Conservation (phyloP, 345 rosid genomes). For the Microcos paniculata region DNA sequence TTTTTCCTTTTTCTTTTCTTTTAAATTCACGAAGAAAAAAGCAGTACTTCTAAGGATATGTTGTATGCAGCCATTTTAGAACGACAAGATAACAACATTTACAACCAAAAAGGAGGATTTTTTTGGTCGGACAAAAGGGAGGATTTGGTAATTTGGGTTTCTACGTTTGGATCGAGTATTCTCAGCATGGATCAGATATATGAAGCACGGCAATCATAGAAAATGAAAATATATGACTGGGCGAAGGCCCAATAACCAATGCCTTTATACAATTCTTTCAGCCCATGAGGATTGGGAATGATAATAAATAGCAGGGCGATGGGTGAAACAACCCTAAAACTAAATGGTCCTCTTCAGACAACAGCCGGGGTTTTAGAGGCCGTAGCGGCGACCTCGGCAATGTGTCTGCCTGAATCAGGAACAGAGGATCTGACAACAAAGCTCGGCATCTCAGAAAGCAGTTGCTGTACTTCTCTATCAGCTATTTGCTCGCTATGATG, state of each 20-base stretch:
- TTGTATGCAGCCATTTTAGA: too few species aligned
- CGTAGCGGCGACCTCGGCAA: neutral
- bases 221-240: neutral
- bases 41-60: too few species aligned
- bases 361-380: neutral
- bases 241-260: neutral
- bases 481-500: conserved; percentile 27
- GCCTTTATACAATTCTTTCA: neutral
- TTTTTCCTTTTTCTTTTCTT: neutral
- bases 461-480: conserved; percentile 8
- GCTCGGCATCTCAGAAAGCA: conserved; percentile 26
- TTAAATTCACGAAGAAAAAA: too few species aligned
- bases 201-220: too few species aligned
- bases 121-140: too few species aligned
- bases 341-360: neutral
- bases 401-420: conserved; percentile 4
- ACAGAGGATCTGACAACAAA: conserved; percentile 17
- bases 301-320: neutral
- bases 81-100: too few species aligned
- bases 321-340: neutral
- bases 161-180: too few species aligned
- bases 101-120: too few species aligned
- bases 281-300: neutral
- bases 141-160: too few species aligned
- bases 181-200: too few species aligned